phyloP scores from a whole-genome alignment of 78 protist species.

The Andalucia godoyi region DNA sequence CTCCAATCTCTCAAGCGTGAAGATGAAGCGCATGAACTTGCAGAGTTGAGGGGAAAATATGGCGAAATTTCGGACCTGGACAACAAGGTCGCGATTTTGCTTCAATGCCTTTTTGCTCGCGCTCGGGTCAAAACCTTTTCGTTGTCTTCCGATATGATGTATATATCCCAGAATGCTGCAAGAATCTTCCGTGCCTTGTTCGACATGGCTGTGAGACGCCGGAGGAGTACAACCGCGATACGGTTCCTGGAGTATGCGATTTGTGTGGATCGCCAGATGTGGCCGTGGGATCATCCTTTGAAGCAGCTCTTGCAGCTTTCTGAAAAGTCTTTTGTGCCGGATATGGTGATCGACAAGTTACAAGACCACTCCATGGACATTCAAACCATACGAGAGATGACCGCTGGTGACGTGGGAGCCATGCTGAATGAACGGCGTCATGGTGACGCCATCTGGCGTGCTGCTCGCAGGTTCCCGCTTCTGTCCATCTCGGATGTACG shows the following conservation, averaged over 20 bases:
- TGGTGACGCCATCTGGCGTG: conserved; percentile 24
- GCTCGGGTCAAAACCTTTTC: conserved; percentile 40
- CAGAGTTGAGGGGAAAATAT: background rate
- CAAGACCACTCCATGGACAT: background rate
- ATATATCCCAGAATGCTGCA: conserved; percentile 63
- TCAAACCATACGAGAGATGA: conserved; percentile 64
- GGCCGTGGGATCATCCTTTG: conserved; percentile 61
- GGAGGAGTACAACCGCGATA: conserved; percentile 43
- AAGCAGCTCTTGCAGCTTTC: conserved; percentile 35
- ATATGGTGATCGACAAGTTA: background rate
- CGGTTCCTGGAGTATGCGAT: conserved; percentile 60
- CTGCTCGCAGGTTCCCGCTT: conserved; percentile 59
- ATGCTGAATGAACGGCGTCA: conserved; percentile 24
- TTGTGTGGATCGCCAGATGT: conserved; percentile 66
- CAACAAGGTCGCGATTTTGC: conserved; percentile 56
- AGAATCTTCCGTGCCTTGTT: conserved; percentile 87
- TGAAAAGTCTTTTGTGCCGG: background rate
- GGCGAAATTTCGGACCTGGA: background rate
- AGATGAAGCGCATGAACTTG: conserved; percentile 78
- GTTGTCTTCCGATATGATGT: conserved; percentile 64
- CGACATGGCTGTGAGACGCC: conserved; percentile 65
- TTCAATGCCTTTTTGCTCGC: conserved; percentile 73
- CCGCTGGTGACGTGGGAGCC: conserved; percentile 50
- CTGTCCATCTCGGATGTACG: conserved; percentile 26
- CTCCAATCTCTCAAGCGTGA: conserved; percentile 56